These are phyloP conservation scores for Fusarium setosum DNA, from an alignment of 2,329 filamentous ascomycete species.

Conservation along the genomic window DNA sequence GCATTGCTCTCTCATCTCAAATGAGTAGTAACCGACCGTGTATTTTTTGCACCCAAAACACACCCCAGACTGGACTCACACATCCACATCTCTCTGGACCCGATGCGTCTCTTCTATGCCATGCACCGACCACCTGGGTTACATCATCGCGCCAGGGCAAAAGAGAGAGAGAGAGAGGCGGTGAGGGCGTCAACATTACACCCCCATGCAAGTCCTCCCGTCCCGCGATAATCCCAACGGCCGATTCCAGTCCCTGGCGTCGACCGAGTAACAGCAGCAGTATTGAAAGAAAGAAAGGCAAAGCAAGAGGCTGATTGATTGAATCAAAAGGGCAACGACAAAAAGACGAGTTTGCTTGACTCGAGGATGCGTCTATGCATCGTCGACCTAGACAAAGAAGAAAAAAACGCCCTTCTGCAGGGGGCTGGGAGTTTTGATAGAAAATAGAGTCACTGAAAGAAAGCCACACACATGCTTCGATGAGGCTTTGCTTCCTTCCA, in stretches of 20 bases:
- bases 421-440: background rate
- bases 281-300: too few species aligned
- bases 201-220: constrained; percentile 31
- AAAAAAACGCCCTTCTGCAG: constrained; percentile 22
- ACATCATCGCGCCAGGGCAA: constrained; percentile 38
- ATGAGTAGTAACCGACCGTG: constrained; percentile 19
- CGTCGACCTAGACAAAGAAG: constrained; percentile 22
- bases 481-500: constrained; percentile 6
- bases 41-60: constrained; percentile 17
- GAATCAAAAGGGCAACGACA: constrained; percentile 7
- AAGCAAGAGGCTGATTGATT: constrained; percentile 20
- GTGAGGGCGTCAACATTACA: constrained; percentile 37
- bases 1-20: background rate
- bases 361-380: background rate
- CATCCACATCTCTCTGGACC: constrained; percentile 32
- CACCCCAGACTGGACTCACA: constrained; percentile 19
- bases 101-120: constrained; percentile 23
- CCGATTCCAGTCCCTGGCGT: constrained; percentile 29
- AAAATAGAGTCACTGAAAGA: constrained; percentile 10
- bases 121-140: constrained; percentile 39
- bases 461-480: constrained; percentile 18
- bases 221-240: constrained; percentile 28
- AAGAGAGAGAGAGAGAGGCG: constrained; percentile 42
- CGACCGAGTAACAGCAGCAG: constrained; percentile 39
- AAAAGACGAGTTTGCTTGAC: background rate